Conservation (phyloP, 2,329 filamentous ascomycete genomes). For the Tolypocladium ophioglossoides region DNA sequence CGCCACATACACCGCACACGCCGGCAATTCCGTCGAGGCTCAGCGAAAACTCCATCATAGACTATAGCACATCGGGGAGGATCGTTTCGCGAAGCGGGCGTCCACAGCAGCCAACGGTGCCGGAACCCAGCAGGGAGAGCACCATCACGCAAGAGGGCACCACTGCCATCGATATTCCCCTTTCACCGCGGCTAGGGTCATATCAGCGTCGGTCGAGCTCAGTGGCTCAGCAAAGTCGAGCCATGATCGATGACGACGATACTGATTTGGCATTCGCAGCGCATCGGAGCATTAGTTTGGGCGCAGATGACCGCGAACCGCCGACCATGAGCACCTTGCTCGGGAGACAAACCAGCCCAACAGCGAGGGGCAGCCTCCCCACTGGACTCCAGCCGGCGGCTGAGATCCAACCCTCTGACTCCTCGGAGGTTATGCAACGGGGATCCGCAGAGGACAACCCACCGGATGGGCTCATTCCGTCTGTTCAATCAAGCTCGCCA, state of each 20-base stretch:
- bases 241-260: conserved; percentile 46
- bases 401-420: conserved; percentile 27
- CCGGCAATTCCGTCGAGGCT: conserved; percentile 90
- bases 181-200: conserved; percentile 51
- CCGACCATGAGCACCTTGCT: conserved; percentile 56
- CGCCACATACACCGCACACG: conserved; percentile 83
- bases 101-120: conserved; percentile 12
- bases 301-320: conserved; percentile 52
- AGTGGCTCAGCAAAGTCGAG: conserved; percentile 52
- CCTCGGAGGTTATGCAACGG: conserved; percentile 28
- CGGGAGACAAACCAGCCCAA: conserved; percentile 27
- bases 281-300: conserved; percentile 58
- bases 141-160: conserved; percentile 40
- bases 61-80: conserved; percentile 19
- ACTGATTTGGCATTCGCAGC: conserved; percentile 48
- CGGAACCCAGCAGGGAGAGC: conserved; percentile 23
- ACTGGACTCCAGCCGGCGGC: conserved; percentile 29
- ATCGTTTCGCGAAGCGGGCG: conserved; percentile 18
- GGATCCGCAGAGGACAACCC: conserved; percentile 35
- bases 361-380: conserved; percentile 10
- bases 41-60: conserved; percentile 71
- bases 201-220: conserved; percentile 57
- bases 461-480: conserved; percentile 31
- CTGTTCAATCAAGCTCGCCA: conserved; percentile 30
- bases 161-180: conserved; percentile 62